A percentile compares a stretch with the other conserved stretches of the same genome.
Conservation (phyloP, 1,139 yeast species). For the Hemisphaericaspora lyxosophila region DNA sequence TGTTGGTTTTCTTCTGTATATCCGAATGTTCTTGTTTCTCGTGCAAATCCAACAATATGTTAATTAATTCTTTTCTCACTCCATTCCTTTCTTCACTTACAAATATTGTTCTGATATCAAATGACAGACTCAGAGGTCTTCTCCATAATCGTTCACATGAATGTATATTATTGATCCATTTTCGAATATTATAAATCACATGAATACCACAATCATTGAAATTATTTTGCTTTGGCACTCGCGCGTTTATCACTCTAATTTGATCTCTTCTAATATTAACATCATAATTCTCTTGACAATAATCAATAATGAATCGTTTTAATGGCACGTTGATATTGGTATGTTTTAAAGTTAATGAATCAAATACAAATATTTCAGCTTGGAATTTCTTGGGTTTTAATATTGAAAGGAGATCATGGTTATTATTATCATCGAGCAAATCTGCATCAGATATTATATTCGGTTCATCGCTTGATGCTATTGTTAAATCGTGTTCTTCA, state of each 20-base stretch:
- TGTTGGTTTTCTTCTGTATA: too few relatives aligned
- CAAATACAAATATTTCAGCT: conserved; percentile 68
- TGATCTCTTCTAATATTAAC: conserved; percentile 47
- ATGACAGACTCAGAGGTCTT: conserved; percentile 9
- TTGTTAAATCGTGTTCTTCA: not conserved
- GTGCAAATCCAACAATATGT: conserved; percentile 28
- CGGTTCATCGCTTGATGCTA: not conserved
- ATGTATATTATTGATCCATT: conserved; percentile 55
- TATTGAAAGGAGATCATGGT: not conserved
- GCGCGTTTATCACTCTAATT: conserved; percentile 46
- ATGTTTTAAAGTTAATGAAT: conserved; percentile 69
- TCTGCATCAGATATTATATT: conserved; percentile 3
- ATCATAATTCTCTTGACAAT: conserved; percentile 64
- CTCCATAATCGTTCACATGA: conserved; percentile 56
- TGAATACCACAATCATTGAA: conserved; percentile 96
- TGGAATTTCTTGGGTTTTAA: conserved; percentile 10
- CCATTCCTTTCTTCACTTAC: conserved; percentile 33
- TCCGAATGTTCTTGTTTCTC: conserved; percentile 13
- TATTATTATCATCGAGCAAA: not conserved
- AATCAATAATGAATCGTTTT: conserved; percentile 62
- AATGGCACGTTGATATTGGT: conserved; percentile 54
- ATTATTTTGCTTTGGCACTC: conserved; percentile 83
- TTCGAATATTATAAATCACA: conserved; percentile 73
- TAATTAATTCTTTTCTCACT: conserved; percentile 32
- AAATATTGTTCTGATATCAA: conserved; percentile 22